Percentiles rank a stretch among this genome's conserved stretches.
Evolutionary conservation across 106 monocot species (phyloP).

Genomic region (Dioscorea alata): DNA sequence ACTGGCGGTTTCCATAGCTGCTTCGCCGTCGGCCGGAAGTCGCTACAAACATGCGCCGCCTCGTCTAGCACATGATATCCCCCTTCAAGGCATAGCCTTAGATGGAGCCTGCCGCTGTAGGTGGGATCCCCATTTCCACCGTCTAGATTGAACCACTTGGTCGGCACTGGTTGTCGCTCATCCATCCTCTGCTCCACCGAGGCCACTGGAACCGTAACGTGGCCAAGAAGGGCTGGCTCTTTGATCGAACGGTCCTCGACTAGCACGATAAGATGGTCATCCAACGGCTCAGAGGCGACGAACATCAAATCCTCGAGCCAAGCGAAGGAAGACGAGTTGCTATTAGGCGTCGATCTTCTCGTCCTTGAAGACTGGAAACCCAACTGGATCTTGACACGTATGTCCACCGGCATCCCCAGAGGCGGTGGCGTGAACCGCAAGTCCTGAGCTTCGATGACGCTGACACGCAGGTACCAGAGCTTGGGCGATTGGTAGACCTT

Average conservation of each 20-base stretch:
- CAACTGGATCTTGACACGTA: slow-evolving; percentile 78
- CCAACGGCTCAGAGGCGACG: slow-evolving; percentile 79
- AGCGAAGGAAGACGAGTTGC: slow-evolving; percentile 47
- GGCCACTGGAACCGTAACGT: slow-evolving; percentile 34
- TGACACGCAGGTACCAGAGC: slow-evolving; percentile 88
- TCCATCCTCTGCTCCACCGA: slow-evolving; percentile 69
- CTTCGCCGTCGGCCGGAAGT: slow-evolving; percentile 88
- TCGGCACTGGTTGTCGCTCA: slow-evolving; percentile 57
- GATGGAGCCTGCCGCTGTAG: slow-evolving; percentile 69
- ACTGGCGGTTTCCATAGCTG: slow-evolving; percentile 83
- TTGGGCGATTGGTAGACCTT: slow-evolving; percentile 99
- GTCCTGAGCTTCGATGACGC: slow-evolving; percentile 89
- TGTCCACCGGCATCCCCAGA: slow-evolving; percentile 30
- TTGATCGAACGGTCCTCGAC: slow-evolving; percentile 83
- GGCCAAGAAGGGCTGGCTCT: slow-evolving; percentile 57
- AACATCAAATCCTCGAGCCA: slow-evolving; percentile 91
- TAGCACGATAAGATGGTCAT: slow-evolving; percentile 58
- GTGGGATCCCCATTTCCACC: slow-evolving; percentile 2
- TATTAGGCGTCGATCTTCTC: slow-evolving; percentile 35
- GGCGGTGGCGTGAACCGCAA: slow-evolving; percentile 30
- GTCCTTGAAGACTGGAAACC: slow-evolving; percentile 84
- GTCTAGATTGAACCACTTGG: slow-evolving; percentile 79
- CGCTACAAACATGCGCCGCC: slow-evolving; percentile 92
- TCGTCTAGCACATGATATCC: slow-evolving; percentile 98
- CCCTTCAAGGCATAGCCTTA: slow-evolving; percentile 78